These are phyloP conservation scores for Sordariomycetes sp. DNA, from an alignment of 2,329 filamentous ascomycete genomes.

Conservation along the genomic window DNA sequence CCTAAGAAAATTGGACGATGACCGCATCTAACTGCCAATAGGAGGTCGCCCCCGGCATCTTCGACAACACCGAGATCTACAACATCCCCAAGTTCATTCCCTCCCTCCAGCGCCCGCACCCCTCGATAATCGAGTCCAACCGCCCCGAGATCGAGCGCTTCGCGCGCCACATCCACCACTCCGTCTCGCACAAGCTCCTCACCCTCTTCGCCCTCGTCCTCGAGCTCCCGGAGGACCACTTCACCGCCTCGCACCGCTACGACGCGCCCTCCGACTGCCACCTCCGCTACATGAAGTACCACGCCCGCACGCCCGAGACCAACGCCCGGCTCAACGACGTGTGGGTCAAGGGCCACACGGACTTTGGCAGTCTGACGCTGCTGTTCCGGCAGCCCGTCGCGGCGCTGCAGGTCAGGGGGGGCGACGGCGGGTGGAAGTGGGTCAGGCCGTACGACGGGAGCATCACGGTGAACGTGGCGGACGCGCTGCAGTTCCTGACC, in stretches of 20 bases:
- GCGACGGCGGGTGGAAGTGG: slow-evolving; percentile 25
- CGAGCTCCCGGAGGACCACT: slow-evolving; percentile 43
- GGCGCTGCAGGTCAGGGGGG: slow-evolving; percentile 35
- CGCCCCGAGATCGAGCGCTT: slow-evolving; percentile 45
- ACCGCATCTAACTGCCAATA: background rate
- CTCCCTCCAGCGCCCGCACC: slow-evolving; percentile 27
- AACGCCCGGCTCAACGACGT: slow-evolving; percentile 27
- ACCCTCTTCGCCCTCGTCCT: slow-evolving; percentile 47
- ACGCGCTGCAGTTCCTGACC: slow-evolving; percentile 32
- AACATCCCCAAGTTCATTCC: slow-evolving; percentile 35
- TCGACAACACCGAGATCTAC: slow-evolving; percentile 32
- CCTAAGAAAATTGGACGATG: background rate
- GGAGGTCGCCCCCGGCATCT: slow-evolving; percentile 19
- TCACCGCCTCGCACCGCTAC: slow-evolving; percentile 44
- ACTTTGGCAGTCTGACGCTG: slow-evolving; percentile 39
- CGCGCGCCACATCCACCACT: slow-evolving; percentile 27
- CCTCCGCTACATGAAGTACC: slow-evolving; percentile 49
- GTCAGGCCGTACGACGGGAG: slow-evolving; percentile 18
- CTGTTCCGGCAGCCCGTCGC: slow-evolving; percentile 46
- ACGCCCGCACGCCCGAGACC: slow-evolving; percentile 29
- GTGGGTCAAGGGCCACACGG: slow-evolving; percentile 33
- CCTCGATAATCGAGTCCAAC: slow-evolving; percentile 32
- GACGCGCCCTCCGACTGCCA: slow-evolving; percentile 42
- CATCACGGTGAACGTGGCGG: slow-evolving; percentile 36
- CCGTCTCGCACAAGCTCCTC: slow-evolving; percentile 42